Base-by-base conservation (phyloP, 2,329 filamentous ascomycete species). In the Coleophoma cylindrospora region DNA sequence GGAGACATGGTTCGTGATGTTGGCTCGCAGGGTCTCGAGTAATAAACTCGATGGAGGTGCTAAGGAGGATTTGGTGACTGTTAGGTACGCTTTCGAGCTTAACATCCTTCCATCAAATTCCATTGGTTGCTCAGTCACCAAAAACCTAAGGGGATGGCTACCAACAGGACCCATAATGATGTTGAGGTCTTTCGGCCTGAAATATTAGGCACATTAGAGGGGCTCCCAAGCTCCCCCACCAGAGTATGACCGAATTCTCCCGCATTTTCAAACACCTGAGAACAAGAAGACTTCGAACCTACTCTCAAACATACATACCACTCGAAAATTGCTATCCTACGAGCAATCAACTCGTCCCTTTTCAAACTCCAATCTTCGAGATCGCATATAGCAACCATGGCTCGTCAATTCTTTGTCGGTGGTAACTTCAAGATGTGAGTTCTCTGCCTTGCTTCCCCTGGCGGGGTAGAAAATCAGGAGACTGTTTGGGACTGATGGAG, bases 391-490 rank as follows among this genome's bases (percentile, higher is more conserved):
- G 56, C 54, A 62, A 67, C 57, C 63, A 96, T 95, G 91, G 81
- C 86, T 81, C 91, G 91, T 79, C 87, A 91, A 79, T 96, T 95
- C 81, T 95, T 96, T 73, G 89, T 96, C 72, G 91, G 91, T 73
- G 91, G 91, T 70, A 99, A 99, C 86, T 97, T 97, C 80, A 97
- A 99, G 83, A 97, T 97, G 91, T 95, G 76, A 69, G 80, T 71
- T 14, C 14, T 5, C n/a, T 32, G 9, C 40, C n/a, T 27, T 13
- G 22, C 9, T 36, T 43, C 52, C 33, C 55, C 53, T 43, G 27
- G 40, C 34, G 32, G 49, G 48, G 17, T 49, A 22, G 34, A 40
- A 38, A 34, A 38, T 38, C 36, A 38, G 13, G 13, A 17, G 36
- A 17, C 7, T 38, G 36, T 27, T 27, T 27, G 27, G 9, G 27